phyloP scores from a whole-genome alignment of 371 early-diverging fungal species.

The Amoeboaphelidium occidentale region DNA sequence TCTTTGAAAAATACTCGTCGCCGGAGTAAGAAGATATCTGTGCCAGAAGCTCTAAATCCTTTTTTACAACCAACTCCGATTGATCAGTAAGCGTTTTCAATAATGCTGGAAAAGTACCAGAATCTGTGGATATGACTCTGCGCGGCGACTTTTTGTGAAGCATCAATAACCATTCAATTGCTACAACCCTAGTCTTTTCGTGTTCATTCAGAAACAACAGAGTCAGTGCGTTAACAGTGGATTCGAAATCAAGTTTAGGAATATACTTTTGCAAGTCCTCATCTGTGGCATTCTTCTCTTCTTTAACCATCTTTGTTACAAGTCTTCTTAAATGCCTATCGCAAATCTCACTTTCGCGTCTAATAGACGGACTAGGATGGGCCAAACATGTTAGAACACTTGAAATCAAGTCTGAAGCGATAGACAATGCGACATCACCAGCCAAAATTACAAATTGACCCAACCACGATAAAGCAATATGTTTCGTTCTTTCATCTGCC shows the following conservation, averaged over 20 bases:
- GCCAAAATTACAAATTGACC: slow-evolving; percentile 53
- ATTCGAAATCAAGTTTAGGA: slow-evolving; percentile 39
- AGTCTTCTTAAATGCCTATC: neutral
- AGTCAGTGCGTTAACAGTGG: slow-evolving; percentile 43
- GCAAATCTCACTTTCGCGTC: neutral
- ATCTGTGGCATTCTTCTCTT: neutral
- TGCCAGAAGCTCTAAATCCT: slow-evolving; percentile 66
- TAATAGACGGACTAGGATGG: slow-evolving; percentile 17
- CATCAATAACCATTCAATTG: slow-evolving; percentile 74
- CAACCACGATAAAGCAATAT: slow-evolving; percentile 61
- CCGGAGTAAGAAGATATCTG: slow-evolving; percentile 62
- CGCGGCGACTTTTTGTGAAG: slow-evolving; percentile 48
- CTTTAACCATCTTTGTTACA: neutral
- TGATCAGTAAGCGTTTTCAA: slow-evolving; percentile 61
- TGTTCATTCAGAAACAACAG: slow-evolving; percentile 50
- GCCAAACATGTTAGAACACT: slow-evolving; percentile 54
- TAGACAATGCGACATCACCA: slow-evolving; percentile 42
- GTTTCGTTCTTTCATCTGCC: slow-evolving; percentile 63
- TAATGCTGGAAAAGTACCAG: slow-evolving; percentile 29
- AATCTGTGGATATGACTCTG: slow-evolving; percentile 28
- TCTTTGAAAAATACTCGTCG: slow-evolving; percentile 43
- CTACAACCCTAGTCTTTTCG: slow-evolving; percentile 61
- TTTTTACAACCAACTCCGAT: slow-evolving; percentile 63
- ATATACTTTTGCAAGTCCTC: neutral
- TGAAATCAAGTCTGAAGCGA: slow-evolving; percentile 40